Base-by-base conservation (phyloP, 2,329 filamentous ascomycete genomes). In the Colletotrichum plurivorum region DNA sequence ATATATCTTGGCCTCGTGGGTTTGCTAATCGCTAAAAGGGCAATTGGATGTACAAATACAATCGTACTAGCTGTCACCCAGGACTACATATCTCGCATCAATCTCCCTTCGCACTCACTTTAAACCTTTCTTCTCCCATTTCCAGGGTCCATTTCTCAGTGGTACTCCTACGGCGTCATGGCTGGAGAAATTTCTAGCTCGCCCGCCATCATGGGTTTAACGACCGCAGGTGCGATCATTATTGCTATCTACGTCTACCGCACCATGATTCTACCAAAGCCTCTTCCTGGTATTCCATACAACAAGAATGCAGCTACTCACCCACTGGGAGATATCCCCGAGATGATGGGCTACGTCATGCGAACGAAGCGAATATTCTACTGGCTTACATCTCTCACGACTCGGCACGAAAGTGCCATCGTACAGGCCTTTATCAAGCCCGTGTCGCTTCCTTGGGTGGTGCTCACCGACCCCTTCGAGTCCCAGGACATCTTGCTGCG, bases 361-460 rank as follows among this genome's bases (percentile, higher is more conserved):
- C 73, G 76, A 10, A 64, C 64, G 9, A 77, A 78, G 52, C 73
- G 73, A 2, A 73, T 78, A 2, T 78, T 78, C 60, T 79, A 62
- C 71, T 78, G 69, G 75, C 72, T 75, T 57, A 78, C 75, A 9
- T 76, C 76, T n/a, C 70, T 79, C 13, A 76, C 74, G 3, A 65
- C 65, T 20, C 75, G 75, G 10, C 76, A 81, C 51, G 71, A 81
- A 7, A 80, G 79, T 12, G 81, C 83, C 0, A 78, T 87, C 61
- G 73, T 81, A 3, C 85, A 88, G 70, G 74, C 83, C 3, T 88
- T 87, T 73, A 73, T 85, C 63, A 74, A 76, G 6, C 84, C 84
- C 0, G 77, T 84, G 20, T 71, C 72, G 1, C 77, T 76, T 22
- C 85, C 84, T 3, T 80, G 78, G 73, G 76, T 87, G 1, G 65